These are phyloP conservation scores for Pichia sp. DNA, from an alignment of 1,139 yeast species.

Conservation along the genomic window DNA sequence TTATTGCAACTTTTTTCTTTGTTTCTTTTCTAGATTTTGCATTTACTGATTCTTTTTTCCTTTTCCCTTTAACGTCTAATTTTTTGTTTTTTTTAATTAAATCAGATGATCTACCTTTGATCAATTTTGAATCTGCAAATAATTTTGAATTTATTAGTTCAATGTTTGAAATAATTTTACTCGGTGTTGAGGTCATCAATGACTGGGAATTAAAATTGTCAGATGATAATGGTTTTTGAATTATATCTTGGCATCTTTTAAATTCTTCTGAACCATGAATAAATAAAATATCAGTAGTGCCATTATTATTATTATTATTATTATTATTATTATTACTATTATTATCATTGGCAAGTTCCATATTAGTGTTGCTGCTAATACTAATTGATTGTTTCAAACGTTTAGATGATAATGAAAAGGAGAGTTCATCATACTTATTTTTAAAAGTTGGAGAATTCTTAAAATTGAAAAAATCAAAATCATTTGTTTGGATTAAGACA, in stretches of 20 bases:
- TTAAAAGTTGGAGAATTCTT: slow-evolving; percentile 9
- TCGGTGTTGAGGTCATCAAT: slow-evolving; percentile 4
- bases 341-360: slow-evolving; percentile 6
- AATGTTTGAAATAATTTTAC: background rate
- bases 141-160: background rate
- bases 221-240: background rate
- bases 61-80: too few relatives aligned
- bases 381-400: background rate
- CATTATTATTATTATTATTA: background rate
- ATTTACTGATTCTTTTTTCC: background rate
- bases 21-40: background rate
- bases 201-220: background rate
- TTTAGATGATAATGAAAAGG: background rate
- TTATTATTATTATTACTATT: background rate
- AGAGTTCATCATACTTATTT: slow-evolving; percentile 2
- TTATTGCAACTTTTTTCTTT: background rate
- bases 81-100: too few relatives aligned
- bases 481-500: background rate
- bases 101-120: background rate
- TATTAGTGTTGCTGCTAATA: too few relatives aligned
- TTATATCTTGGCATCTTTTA: slow-evolving; percentile 2
- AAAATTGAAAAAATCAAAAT: slow-evolving; percentile 1
- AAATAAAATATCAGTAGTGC: background rate
- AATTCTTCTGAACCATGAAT: background rate
- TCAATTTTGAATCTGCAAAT: background rate